phyloP scores from a whole-genome alignment of 2,329 filamentous ascomycete genomes.

The Pseudogymnoascus sp. region DNA sequence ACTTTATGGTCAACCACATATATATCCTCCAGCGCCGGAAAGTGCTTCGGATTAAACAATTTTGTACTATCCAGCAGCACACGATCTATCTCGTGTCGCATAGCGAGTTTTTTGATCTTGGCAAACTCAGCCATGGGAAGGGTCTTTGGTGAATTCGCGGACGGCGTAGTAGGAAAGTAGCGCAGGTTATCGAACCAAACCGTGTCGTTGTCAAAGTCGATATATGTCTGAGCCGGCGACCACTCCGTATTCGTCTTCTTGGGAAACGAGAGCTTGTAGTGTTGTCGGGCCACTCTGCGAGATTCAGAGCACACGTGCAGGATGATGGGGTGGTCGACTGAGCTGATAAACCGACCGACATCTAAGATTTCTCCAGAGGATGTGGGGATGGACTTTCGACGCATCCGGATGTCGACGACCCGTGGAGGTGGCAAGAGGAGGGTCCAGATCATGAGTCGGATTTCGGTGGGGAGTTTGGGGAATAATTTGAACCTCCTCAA shows the following conservation, averaged over 20 bases:
- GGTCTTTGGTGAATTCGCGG: too few species aligned
- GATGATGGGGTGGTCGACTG: background rate
- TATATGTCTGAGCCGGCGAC: background rate
- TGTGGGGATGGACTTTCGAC: background rate
- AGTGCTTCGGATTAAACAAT: background rate
- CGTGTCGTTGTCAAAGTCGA: background rate
- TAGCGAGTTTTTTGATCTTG: background rate
- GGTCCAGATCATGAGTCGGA: constrained; percentile 37
- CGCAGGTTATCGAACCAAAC: background rate
- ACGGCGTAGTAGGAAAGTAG: background rate
- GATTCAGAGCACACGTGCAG: constrained; percentile 4
- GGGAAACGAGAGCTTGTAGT: background rate
- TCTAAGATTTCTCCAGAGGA: background rate
- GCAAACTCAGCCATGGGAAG: background rate
- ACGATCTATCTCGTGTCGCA: background rate
- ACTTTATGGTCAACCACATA: background rate
- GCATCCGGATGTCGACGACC: constrained; percentile 26
- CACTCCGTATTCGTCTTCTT: background rate
- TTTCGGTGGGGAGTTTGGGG: constrained; percentile 18
- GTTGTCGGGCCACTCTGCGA: background rate
- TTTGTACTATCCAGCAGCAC: background rate
- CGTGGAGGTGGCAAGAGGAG: constrained; percentile 41
- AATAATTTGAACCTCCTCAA: constrained; percentile 14
- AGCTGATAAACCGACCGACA: background rate
- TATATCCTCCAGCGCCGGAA: background rate